Base-by-base conservation (phyloP, 495 filamentous ascomycete species). In the Aspergillus olivimuriae region DNA sequence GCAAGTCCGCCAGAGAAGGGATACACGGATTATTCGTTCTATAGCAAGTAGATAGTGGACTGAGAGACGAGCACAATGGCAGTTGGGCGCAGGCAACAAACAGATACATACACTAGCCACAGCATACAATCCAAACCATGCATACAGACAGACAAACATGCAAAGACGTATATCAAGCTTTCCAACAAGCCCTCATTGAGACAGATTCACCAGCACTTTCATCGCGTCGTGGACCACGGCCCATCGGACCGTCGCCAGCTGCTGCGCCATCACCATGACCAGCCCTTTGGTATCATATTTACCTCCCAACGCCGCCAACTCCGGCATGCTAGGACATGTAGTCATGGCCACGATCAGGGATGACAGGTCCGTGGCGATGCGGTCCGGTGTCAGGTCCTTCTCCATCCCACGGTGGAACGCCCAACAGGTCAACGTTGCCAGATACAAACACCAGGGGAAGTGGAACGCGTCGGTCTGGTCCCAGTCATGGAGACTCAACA, bases 21-120 rank as follows among this genome's bases (percentile, higher is more conserved):
- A n/a, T 89, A 86, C 56, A 73, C 66, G 3, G 80, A 83, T 52
- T 82, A 83, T 49, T 66, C 72, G 3, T 82, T 82, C 47, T 80
- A 79, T 57, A 14, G 19, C 16, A 18, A 45, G 24, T 44, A 11
- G 11, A 11, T 6, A 28, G 24, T 28, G 11, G 24, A 28, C 6
- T 6, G 24, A 28, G 24, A 28, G 11, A 28, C 24, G 11, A 28
- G 6, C 6, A 28, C 6, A 28, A 11, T 6, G 5, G 11, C 24
- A 28, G 11, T 11, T 28, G 11, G 24, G 24, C 5, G 11, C 11
- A 28, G 5, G 11, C 24, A 6, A 11, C 24, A 28, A 11, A 28
- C 11, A 28, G 24, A 6, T 11, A 28, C 24, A 28, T 6, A 28
- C 24, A 28, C 24, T 6, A 5, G 15, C 17, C 33, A 35, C 7